Conservation (phyloP, 2,329 filamentous ascomycete genomes). For the Fusarium sp. region DNA sequence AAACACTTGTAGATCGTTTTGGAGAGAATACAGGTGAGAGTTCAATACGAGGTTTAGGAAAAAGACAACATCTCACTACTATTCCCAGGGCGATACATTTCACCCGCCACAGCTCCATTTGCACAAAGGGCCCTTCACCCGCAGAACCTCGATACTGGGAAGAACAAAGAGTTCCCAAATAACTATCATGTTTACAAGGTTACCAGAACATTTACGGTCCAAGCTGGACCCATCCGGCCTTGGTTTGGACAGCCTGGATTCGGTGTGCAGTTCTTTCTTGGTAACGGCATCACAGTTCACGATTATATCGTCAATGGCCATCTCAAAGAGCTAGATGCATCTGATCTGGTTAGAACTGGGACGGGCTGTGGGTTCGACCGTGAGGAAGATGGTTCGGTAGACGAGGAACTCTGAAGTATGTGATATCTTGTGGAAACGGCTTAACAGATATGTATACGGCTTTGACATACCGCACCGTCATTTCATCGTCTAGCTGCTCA, state of each 20-base stretch:
- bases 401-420: not conserved
- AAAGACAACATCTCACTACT: not conserved
- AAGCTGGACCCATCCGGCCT: constrained; percentile 22
- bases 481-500: too few relatives aligned
- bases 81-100: constrained; percentile 18
- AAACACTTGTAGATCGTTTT: not conserved
- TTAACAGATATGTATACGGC: too few relatives aligned
- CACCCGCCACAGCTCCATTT: constrained; percentile 28
- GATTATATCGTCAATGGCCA: constrained; percentile 9
- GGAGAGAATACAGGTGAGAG: constrained; percentile 4
- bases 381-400: not conserved
- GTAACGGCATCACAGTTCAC: constrained; percentile 5
- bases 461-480: too few relatives aligned
- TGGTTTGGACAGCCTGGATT: constrained; percentile 32
- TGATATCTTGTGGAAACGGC: too few relatives aligned
- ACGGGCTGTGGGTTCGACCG: constrained; percentile 18
- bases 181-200: constrained; percentile 30
- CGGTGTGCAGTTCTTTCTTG: constrained; percentile 27
- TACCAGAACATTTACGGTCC: constrained; percentile 13
- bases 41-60: fast-evolving
- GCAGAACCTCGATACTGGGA: constrained; percentile 9
- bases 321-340: not conserved
- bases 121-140: constrained; percentile 26
- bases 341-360: not conserved
- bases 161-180: constrained; percentile 15